Percentiles rank a stretch among this genome's conserved stretches.
These are phyloP conservation scores for Allium sativum DNA, from an alignment of 106 monocot species.

Conservation along the genomic window DNA sequence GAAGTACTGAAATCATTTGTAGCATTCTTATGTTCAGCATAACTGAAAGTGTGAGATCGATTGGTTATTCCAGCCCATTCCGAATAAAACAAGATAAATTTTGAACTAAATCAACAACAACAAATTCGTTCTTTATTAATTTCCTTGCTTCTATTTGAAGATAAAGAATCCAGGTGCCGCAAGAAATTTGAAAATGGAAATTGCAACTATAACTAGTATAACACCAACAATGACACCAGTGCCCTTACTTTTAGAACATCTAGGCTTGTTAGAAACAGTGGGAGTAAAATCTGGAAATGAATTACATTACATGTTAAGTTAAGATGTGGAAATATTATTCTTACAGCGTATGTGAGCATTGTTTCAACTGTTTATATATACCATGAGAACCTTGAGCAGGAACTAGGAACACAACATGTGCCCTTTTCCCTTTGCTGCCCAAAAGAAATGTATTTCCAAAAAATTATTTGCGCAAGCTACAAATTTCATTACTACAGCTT, in stretches of 20 bases:
- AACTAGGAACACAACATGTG: conserved; percentile 53
- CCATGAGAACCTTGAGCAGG: conserved; percentile 51
- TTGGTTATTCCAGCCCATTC: conserved; percentile 25
- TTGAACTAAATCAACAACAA: too few species aligned
- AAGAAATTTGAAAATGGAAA: conserved; percentile 13
- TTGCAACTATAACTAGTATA: conserved; percentile 30
- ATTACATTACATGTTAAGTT: too few species aligned
- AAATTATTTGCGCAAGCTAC: conserved; percentile 41
- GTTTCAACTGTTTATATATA: conserved; percentile 17
- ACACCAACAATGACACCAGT: conserved; percentile 40
- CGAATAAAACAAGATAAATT: conserved; percentile 11
- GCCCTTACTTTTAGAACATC: conserved; percentile 22
- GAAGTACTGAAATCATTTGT: conserved; percentile 47
- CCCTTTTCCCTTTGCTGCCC: conserved; percentile 86
- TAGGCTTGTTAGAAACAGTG: conserved; percentile 33
- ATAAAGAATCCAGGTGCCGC: conserved; percentile 19
- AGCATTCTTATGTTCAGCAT: conserved; percentile 41
- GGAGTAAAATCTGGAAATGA: conserved; percentile 43
- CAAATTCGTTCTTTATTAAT: conserved; percentile 15
- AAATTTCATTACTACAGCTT: conserved; percentile 28
- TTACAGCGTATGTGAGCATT: background rate
- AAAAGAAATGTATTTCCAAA: conserved; percentile 78
- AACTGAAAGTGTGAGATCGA: conserved; percentile 43
- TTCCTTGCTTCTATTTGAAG: conserved; percentile 17
- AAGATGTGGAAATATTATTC: too few species aligned